Conservation (phyloP, 1,139 yeast species). For the Diutina catenulata region DNA sequence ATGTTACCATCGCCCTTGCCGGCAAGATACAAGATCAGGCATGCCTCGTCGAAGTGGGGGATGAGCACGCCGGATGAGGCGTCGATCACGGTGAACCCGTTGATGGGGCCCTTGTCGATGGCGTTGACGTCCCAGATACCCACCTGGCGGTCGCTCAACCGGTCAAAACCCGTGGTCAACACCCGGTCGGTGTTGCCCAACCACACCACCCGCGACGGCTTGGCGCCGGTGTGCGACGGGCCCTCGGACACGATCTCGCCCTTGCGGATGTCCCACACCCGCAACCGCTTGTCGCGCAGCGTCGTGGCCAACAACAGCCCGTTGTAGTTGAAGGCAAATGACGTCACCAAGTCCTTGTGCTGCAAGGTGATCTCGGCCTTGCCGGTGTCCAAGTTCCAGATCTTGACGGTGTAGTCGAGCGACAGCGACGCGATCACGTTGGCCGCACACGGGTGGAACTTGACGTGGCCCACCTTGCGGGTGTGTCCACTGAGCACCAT, state of each 20-base stretch:
- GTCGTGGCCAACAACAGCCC: constrained; percentile 83
- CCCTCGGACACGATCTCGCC: constrained; percentile 75
- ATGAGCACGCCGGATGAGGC: constrained; percentile 87
- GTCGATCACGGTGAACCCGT: constrained; percentile 77
- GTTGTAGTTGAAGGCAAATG: constrained; percentile 80
- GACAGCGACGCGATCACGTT: constrained; percentile 84
- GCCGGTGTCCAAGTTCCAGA: constrained; percentile 81
- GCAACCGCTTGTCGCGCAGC: constrained; percentile 80
- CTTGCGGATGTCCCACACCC: constrained; percentile 83
- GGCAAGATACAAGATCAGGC: constrained; percentile 72
- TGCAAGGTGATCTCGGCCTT: constrained; percentile 60
- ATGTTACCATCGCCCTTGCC: constrained; percentile 99
- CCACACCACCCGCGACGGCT: constrained; percentile 82
- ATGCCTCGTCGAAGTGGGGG: constrained; percentile 79
- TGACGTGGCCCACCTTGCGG: constrained; percentile 89
- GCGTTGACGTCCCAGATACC: constrained; percentile 84
- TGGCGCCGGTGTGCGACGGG: constrained; percentile 86
- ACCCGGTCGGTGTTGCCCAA: constrained; percentile 76
- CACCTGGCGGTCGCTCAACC: constrained; percentile 85
- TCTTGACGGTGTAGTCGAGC: constrained; percentile 77
- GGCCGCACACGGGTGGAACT: constrained; percentile 80
- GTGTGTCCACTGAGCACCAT: constrained; percentile 74
- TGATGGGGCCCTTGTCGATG: constrained; percentile 72
- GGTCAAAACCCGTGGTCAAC: constrained; percentile 92
- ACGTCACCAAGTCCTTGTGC: constrained; percentile 84